Conservation (phyloP, 768 basidiomycete genomes). For the Strobilomyces confusus region DNA sequence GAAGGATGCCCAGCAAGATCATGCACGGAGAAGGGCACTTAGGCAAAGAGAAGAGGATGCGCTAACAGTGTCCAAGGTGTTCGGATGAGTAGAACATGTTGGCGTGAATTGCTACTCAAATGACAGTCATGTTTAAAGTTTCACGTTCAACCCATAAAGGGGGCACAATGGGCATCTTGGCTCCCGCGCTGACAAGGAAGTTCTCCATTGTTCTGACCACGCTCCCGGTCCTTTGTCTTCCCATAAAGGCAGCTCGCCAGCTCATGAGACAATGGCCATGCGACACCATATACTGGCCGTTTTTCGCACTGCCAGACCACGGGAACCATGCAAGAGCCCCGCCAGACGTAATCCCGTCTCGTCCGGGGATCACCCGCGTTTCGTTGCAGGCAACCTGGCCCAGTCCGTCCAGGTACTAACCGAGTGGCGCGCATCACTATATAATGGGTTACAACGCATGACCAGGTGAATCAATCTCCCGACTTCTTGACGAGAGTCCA, state of each 20-base stretch:
- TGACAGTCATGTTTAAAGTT: not conserved
- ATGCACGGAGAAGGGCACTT: slow-evolving; percentile 56
- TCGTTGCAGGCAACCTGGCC: slow-evolving; percentile 11
- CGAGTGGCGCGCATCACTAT: slow-evolving; percentile 26
- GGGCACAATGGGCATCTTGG: slow-evolving; percentile 15
- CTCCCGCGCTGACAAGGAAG: slow-evolving; percentile 13
- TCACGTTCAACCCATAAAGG: not conserved
- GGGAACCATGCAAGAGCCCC: not conserved
- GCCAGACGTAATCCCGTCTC: slow-evolving; percentile 1
- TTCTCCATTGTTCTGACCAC: slow-evolving; percentile 32
- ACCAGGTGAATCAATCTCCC: slow-evolving; percentile 15
- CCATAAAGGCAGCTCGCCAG: slow-evolving; percentile 23
- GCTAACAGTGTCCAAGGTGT: slow-evolving; percentile 84
- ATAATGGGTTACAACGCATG: slow-evolving; percentile 17
- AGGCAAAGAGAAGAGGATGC: slow-evolving; percentile 69
- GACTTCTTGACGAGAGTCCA: slow-evolving; percentile 7
- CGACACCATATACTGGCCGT: not conserved
- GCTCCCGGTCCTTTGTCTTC: slow-evolving; percentile 24
- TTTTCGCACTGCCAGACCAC: not conserved
- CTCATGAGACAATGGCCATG: slow-evolving; percentile 26
- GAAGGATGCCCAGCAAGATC: slow-evolving; percentile 74
- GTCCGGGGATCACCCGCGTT: not conserved
- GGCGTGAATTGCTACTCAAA: not conserved
- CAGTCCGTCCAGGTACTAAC: slow-evolving; percentile 22
- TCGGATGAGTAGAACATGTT: slow-evolving; percentile 51